phyloP scores from a whole-genome alignment of 2,329 filamentous ascomycete genomes.

The Cladophialophora psammophila region DNA sequence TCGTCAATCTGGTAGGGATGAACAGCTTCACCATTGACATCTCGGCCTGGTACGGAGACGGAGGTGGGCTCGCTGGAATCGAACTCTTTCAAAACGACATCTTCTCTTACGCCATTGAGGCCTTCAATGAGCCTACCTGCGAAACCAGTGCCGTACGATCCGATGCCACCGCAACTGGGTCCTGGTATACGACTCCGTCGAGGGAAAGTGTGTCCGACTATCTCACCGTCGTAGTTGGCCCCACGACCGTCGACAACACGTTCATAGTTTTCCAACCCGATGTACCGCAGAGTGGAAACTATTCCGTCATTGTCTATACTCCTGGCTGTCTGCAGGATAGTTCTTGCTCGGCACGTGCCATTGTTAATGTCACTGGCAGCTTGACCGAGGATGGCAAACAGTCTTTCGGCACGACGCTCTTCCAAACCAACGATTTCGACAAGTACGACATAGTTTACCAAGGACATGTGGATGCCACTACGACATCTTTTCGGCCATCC shows the following conservation, averaged over 20 bases:
- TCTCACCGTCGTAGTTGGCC: conserved; percentile 71
- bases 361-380: conserved; percentile 79
- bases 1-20: conserved; percentile 90
- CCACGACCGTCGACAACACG: conserved; percentile 64
- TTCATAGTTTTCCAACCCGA: conserved; percentile 80
- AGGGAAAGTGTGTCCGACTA: conserved; percentile 76
- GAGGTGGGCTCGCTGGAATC: conserved; percentile 84
- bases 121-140: conserved; percentile 89
- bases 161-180: conserved; percentile 71
- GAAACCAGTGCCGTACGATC: conserved; percentile 65
- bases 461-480: conserved; percentile 80
- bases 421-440: conserved; percentile 93
- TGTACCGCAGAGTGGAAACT: conserved; percentile 87
- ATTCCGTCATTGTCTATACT: conserved; percentile 89
- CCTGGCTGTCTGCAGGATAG: conserved; percentile 85
- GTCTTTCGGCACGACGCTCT: conserved; percentile 68
- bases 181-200: conserved; percentile 74
- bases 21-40: conserved; percentile 84
- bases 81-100: conserved; percentile 85
- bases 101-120: conserved; percentile 80
- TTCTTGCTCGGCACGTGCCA: conserved; percentile 77
- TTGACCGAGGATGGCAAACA: conserved; percentile 63
- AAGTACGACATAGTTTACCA: conserved; percentile 95
- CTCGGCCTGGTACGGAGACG: conserved; percentile 82
- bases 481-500: conserved; percentile 75